Percentiles rank a stretch among this genome's conserved stretches.
Evolutionary conservation across 345 rosid genomes (phyloP).

Genomic region (Gossypium herbaceum): DNA sequence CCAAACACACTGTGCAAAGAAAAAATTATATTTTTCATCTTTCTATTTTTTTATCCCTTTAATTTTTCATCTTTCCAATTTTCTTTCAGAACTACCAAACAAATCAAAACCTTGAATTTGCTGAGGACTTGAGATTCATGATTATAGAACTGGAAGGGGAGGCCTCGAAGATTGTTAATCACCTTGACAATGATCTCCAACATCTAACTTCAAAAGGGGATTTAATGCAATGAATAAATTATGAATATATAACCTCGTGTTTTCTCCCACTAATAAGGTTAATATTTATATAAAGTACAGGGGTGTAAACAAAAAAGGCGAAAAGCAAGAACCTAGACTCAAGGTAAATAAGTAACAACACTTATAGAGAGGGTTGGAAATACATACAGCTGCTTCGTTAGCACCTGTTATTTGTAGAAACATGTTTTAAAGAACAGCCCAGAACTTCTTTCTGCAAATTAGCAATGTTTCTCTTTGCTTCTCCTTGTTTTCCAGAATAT

Average conservation of each 20-base stretch:
- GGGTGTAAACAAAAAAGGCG: neutral
- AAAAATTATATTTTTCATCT: too few species aligned
- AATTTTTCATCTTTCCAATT: too few species aligned
- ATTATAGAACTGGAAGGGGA: neutral
- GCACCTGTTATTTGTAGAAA: neutral
- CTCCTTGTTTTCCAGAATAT: constrained; percentile 50
- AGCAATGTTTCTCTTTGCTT: constrained; percentile 60
- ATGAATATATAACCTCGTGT: neutral
- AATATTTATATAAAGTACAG: neutral
- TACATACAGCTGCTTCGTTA: neutral
- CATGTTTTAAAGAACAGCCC: constrained; percentile 45
- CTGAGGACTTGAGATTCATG: too few species aligned
- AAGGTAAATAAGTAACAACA: neutral
- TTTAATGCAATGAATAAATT: neutral
- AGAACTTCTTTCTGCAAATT: constrained; percentile 78
- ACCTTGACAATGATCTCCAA: neutral
- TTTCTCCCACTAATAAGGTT: neutral
- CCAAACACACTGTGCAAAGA: too few species aligned
- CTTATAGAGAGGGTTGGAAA: neutral
- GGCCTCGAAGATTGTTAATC: neutral
- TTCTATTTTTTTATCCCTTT: too few species aligned
- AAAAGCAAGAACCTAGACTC: neutral
- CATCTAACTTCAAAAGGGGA: neutral
- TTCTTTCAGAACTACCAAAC: too few species aligned
- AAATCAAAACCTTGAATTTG: too few species aligned